Conservation (phyloP, 495 filamentous ascomycete genomes). For the Podospora pseudopauciseta region DNA sequence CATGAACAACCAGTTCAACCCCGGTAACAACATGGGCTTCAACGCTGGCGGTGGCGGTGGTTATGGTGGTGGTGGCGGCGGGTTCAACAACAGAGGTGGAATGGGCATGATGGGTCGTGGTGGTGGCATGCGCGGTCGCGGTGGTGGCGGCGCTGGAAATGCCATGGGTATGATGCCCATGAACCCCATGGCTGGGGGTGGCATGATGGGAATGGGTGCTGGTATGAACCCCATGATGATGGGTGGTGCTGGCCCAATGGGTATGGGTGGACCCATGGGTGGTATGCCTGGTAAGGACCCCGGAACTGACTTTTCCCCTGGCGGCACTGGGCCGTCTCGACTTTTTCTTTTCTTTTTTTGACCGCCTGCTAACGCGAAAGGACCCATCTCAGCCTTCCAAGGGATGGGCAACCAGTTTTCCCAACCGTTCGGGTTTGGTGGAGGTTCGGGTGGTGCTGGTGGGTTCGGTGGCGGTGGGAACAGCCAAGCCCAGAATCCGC, state of each 20-base stretch:
- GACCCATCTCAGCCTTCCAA: slow-evolving; percentile 57
- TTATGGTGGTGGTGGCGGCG: slow-evolving; percentile 51
- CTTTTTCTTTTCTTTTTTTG: neutral
- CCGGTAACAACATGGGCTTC: slow-evolving; percentile 39
- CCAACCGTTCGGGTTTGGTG: neutral
- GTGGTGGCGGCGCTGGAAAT: slow-evolving; percentile 30
- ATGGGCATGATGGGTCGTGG: slow-evolving; percentile 60
- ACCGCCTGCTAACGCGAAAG: neutral
- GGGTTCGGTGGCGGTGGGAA: slow-evolving; percentile 40
- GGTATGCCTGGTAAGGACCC: slow-evolving; percentile 55
- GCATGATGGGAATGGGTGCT: slow-evolving; percentile 25
- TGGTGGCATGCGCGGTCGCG: slow-evolving; percentile 42
- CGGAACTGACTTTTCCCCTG: neutral
- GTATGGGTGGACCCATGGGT: slow-evolving; percentile 21
- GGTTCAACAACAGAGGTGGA: slow-evolving; percentile 59
- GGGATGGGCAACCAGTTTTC: slow-evolving; percentile 38
- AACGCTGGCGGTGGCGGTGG: slow-evolving; percentile 64
- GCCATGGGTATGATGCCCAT: slow-evolving; percentile 26
- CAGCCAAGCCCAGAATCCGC: slow-evolving; percentile 67
- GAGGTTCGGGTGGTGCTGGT: neutral
- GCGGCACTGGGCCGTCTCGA: too few relatives aligned
- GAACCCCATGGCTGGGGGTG: slow-evolving; percentile 42
- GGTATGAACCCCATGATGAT: slow-evolving; percentile 53
- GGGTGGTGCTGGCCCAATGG: slow-evolving; percentile 39
- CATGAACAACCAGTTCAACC: slow-evolving; percentile 38